These are phyloP conservation scores for Leishmania arabica DNA, from an alignment of 208 protist species.

Conservation along the genomic window DNA sequence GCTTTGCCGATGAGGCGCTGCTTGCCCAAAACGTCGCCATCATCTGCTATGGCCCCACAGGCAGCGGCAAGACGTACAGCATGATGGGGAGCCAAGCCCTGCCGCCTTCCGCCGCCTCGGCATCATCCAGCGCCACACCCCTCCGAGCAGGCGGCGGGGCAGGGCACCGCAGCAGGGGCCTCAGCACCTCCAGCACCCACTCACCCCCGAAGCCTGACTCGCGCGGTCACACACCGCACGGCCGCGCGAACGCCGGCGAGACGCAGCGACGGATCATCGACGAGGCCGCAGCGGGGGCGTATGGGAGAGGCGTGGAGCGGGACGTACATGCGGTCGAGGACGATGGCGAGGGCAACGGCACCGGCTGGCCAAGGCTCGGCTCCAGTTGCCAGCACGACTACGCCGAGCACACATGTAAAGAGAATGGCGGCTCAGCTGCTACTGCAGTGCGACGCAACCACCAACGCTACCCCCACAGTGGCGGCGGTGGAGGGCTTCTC, in stretches of 20 bases:
- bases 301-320: background rate
- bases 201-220: background rate
- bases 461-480: conserved; percentile 3
- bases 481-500: background rate
- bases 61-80: conserved; percentile 91
- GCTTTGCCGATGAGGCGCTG: conserved; percentile 83
- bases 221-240: conserved; percentile 4
- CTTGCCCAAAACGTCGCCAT: conserved; percentile 83
- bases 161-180: background rate
- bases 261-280: conserved; percentile 1
- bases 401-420: conserved; percentile 4
- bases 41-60: conserved; percentile 86
- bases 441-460: background rate
- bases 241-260: background rate
- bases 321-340: conserved; percentile 4
- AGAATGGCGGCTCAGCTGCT: conserved; percentile 9
- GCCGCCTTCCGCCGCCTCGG: background rate
- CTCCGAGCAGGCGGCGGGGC: background rate
- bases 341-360: conserved; percentile 21
- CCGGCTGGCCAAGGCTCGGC: conserved; percentile 16
- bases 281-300: background rate
- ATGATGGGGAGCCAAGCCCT: conserved; percentile 74
- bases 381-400: conserved; percentile 25
- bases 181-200: background rate
- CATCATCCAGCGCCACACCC: background rate